Evolutionary conservation across 257 asterid genomes (phyloP).

Genomic region (Gynochthodes officinalis): DNA sequence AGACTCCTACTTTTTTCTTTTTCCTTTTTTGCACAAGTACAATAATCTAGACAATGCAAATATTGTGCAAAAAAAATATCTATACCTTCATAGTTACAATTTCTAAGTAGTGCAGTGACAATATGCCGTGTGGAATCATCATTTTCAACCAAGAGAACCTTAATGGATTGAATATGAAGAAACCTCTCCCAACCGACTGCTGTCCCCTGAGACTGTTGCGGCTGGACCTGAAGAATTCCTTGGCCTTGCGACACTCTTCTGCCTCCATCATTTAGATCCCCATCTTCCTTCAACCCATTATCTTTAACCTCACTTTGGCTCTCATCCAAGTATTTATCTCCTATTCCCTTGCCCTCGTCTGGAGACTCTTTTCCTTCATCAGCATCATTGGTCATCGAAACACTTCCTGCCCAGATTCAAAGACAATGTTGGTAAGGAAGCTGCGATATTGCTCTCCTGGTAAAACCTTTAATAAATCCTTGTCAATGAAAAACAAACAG

Average conservation of each 20-base stretch:
- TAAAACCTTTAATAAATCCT: constrained; percentile 41
- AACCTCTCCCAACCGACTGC: constrained; percentile 72
- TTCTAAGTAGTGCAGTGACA: constrained; percentile 82
- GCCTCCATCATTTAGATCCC: constrained; percentile 14
- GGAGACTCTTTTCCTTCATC: constrained; percentile 41
- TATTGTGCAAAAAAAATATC: background rate
- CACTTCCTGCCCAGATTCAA: constrained; percentile 50
- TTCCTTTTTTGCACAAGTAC: no score
- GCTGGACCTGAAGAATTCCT: constrained; percentile 42
- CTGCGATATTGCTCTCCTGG: constrained; percentile 22
- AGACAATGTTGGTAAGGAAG: constrained; percentile 40
- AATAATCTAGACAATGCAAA: background rate
- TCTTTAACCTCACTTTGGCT: constrained; percentile 19
- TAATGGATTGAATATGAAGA: constrained; percentile 78
- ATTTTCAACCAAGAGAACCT: constrained; percentile 80
- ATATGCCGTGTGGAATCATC: constrained; percentile 85
- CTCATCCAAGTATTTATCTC: constrained; percentile 34
- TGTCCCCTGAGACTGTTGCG: constrained; percentile 43
- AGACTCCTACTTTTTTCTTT: no score
- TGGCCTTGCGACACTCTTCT: constrained; percentile 32
- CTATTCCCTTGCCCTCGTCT: constrained; percentile 36
- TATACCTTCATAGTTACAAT: constrained; percentile 88
- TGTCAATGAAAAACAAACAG: constrained; percentile 38
- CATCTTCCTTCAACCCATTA: constrained; percentile 29
- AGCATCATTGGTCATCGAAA: constrained; percentile 53